Evolutionary conservation across 371 early-diverging fungal species (phyloP).

Genomic region (Haplosporangium sp.): DNA sequence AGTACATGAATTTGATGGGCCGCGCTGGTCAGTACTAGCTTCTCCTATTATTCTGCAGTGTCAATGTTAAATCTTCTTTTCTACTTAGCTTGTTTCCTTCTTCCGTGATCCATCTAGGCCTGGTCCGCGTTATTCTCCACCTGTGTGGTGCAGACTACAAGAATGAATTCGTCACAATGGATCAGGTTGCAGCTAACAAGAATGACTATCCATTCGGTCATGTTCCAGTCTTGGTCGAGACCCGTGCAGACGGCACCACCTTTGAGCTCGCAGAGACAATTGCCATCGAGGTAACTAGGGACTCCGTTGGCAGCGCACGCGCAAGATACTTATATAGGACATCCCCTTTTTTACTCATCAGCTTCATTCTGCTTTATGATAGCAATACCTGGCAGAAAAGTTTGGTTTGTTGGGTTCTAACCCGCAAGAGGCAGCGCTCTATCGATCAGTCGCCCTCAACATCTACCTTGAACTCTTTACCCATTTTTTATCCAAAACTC

Average conservation of each 20-base stretch:
- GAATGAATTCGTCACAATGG: constrained; percentile 25
- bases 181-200: constrained; percentile 14
- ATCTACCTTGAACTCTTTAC: constrained; percentile 32
- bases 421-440: constrained; percentile 22
- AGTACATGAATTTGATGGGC: constrained; percentile 39
- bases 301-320: neutral
- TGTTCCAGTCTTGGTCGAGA: constrained; percentile 40
- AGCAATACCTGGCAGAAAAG: constrained; percentile 52
- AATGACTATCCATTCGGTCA: constrained; percentile 36
- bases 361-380: neutral
- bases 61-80: neutral
- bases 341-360: neutral
- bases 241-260: constrained; percentile 25
- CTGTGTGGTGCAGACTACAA: constrained; percentile 32
- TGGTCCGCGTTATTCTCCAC: constrained; percentile 32
- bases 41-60: neutral
- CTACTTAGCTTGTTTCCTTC: neutral
- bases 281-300: constrained; percentile 31
- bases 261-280: constrained; percentile 43
- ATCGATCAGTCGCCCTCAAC: constrained; percentile 37
- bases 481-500: constrained; percentile 10
- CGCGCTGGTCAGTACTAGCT: constrained; percentile 24
- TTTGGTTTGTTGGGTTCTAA: constrained; percentile 33
- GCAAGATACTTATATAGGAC: neutral
- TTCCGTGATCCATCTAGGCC: neutral